A percentile compares a stretch with the other conserved stretches of the same genome.
These are phyloP conservation scores for Diaporthe sp. DNA, from an alignment of 2,329 filamentous ascomycete species.

Conservation along the genomic window DNA sequence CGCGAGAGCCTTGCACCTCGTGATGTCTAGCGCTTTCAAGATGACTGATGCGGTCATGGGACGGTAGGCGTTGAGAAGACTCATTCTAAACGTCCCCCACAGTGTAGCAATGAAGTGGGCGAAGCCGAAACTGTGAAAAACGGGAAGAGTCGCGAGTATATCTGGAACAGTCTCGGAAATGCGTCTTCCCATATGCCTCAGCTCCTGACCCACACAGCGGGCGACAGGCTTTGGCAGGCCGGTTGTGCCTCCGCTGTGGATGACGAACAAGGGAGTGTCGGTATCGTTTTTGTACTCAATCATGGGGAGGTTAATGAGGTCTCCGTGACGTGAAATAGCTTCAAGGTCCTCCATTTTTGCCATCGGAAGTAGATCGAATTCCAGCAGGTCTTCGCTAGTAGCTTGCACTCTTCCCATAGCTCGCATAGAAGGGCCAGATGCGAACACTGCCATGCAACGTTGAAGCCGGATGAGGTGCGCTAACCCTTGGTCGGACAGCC, in stretches of 20 bases:
- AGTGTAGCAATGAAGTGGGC: not conserved
- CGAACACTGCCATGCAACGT: not conserved
- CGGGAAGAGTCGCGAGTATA: not conserved
- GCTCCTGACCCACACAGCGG: not conserved
- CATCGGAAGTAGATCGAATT: constrained; percentile 16
- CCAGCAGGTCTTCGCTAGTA: not conserved
- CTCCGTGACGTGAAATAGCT: not conserved
- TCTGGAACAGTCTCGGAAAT: not conserved
- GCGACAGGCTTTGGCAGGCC: constrained; percentile 27
- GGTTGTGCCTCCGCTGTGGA: constrained; percentile 35
- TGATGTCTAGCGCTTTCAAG: constrained; percentile 24
- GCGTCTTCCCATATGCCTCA: too few relatives aligned
- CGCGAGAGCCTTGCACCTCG: not conserved
- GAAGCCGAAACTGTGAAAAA: constrained; percentile 15
- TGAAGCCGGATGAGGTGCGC: constrained; percentile 21
- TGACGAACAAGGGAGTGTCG: constrained; percentile 2
- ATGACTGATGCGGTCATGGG: constrained; percentile 22
- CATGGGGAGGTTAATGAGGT: not conserved
- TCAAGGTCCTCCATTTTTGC: not conserved
- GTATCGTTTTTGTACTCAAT: not conserved
- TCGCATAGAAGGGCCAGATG: not conserved
- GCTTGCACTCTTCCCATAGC: constrained; percentile 1
- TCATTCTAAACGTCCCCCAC: not conserved
- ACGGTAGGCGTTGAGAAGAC: constrained; percentile 10
- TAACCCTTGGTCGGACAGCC: constrained; percentile 17